Evolutionary conservation across 371 early-diverging fungal species (phyloP).

Genomic region (Zopfochytrium polystomum): DNA sequence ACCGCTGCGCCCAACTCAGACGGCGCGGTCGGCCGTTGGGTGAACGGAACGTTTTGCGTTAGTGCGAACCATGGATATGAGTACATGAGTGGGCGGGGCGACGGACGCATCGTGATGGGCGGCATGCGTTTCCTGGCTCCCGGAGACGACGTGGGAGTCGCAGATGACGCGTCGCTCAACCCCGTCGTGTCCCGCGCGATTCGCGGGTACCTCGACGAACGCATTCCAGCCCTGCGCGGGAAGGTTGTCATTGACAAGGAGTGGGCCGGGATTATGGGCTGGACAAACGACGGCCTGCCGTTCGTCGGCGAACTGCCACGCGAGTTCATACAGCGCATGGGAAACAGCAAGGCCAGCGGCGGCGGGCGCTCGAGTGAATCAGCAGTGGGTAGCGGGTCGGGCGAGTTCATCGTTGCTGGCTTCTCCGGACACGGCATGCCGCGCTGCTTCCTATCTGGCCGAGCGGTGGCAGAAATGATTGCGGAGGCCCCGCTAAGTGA

Average conservation of each 20-base stretch:
- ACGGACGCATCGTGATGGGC: conserved; percentile 51
- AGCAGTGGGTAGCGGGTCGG: not conserved
- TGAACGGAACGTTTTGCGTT: conserved; percentile 20
- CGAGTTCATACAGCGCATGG: too few relatives aligned
- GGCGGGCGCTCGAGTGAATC: too few relatives aligned
- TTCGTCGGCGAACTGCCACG: conserved; percentile 43
- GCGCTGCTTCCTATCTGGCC: conserved; percentile 47
- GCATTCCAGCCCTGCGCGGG: conserved; percentile 25
- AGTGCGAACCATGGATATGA: conserved; percentile 50
- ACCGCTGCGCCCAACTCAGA: conserved; percentile 30
- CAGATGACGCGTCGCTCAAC: conserved; percentile 42
- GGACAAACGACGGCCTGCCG: conserved; percentile 44
- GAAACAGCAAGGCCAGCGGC: too few relatives aligned
- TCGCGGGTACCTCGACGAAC: conserved; percentile 29
- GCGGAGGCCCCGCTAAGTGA: conserved; percentile 16
- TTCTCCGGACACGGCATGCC: conserved; percentile 54
- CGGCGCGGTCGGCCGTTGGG: not conserved
- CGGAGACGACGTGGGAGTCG: conserved; percentile 38
- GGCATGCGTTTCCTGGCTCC: conserved; percentile 49
- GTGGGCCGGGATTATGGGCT: conserved; percentile 57
- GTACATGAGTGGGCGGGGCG: conserved; percentile 49
- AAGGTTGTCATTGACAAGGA: conserved; percentile 32
- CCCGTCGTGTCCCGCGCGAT: conserved; percentile 36
- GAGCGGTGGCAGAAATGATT: conserved; percentile 43
- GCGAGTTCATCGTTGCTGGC: conserved; percentile 47